phyloP scores from a whole-genome alignment of 371 early-diverging fungal genomes.

The Blakeslea trispora region DNA sequence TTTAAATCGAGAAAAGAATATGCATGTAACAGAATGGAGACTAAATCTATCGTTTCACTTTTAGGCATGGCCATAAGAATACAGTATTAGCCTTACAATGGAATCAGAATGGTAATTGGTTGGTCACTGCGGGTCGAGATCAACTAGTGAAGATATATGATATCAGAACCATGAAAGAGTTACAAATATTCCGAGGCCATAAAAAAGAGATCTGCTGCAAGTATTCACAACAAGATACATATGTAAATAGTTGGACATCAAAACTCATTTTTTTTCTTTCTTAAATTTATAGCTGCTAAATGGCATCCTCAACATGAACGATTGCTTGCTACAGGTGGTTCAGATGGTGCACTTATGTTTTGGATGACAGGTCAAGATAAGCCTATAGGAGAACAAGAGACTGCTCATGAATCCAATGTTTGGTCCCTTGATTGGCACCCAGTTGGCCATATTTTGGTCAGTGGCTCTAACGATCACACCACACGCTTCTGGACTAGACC shows the following conservation, averaged over 20 bases:
- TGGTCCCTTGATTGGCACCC: conserved; percentile 99
- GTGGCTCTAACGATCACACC: conserved; percentile 97
- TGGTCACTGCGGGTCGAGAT: conserved; percentile 95
- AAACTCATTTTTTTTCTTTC: too few species aligned
- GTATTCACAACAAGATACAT: too few species aligned
- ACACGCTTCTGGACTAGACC: conserved; percentile 99
- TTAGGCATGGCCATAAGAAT: conserved; percentile 96
- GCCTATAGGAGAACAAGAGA: conserved; percentile 77
- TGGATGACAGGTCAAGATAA: conserved; percentile 87
- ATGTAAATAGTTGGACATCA: too few species aligned
- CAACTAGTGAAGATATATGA: conserved; percentile 96
- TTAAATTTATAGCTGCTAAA: conserved; percentile 63
- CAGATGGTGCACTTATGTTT: conserved; percentile 92
- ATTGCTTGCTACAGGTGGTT: conserved; percentile 93
- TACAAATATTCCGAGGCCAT: conserved; percentile 91
- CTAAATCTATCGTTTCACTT: not conserved
- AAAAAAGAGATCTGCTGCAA: conserved; percentile 94
- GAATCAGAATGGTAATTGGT: conserved; percentile 98
- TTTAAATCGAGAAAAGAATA: too few species aligned
- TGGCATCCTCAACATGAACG: conserved; percentile 97
- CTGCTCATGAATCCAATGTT: conserved; percentile 95
- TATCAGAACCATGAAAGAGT: conserved; percentile 94
- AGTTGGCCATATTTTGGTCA: conserved; percentile 95
- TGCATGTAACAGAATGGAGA: not conserved
- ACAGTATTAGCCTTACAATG: conserved; percentile 92